These are phyloP conservation scores for Candida golubevii DNA, from an alignment of 805 yeast genomes.

Conservation along the genomic window DNA sequence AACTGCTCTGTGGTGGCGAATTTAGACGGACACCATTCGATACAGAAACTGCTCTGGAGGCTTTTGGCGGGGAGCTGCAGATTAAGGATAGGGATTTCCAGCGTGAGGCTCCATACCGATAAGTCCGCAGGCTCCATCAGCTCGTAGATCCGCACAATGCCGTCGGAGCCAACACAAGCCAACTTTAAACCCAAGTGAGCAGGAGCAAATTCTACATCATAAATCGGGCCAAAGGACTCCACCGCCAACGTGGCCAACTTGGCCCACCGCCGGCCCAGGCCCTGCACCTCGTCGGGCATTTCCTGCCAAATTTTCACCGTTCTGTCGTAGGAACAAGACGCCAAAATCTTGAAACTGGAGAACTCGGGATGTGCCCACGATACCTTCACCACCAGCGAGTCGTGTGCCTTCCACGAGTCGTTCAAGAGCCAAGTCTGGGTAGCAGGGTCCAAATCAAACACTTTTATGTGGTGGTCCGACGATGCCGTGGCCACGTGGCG, in stretches of 20 bases:
- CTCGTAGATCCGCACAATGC: constrained; percentile 78
- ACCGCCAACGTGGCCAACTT: constrained; percentile 65
- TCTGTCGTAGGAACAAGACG: constrained; percentile 86
- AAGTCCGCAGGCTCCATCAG: constrained; percentile 87
- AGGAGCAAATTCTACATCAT: constrained; percentile 88
- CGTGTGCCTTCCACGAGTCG: constrained; percentile 96
- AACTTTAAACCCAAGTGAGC: constrained; percentile 73
- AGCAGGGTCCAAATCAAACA: constrained; percentile 68
- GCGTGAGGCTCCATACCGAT: constrained; percentile 71
- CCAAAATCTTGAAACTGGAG: constrained; percentile 67
- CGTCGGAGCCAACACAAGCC: constrained; percentile 88
- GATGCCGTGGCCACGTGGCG: constrained; percentile 90
- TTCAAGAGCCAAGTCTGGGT: constrained; percentile 75
- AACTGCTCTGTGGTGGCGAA: constrained; percentile 70
- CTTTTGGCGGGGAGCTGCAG: constrained; percentile 70
- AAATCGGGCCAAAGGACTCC: constrained; percentile 84
- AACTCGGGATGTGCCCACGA: constrained; percentile 95
- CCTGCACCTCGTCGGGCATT: constrained; percentile 66
- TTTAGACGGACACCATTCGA: constrained; percentile 89
- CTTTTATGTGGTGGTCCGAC: constrained; percentile 89
- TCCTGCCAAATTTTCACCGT: constrained; percentile 92
- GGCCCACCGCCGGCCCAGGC: constrained; percentile 83
- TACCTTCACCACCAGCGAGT: constrained; percentile 74
- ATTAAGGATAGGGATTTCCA: constrained; percentile 63
- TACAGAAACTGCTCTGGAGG: constrained; percentile 77